Percentiles rank a stretch among this genome's conserved stretches.
These are phyloP conservation scores for Aspergillus clavatus DNA, from an alignment of 2,329 filamentous ascomycete species.

Conservation along the genomic window DNA sequence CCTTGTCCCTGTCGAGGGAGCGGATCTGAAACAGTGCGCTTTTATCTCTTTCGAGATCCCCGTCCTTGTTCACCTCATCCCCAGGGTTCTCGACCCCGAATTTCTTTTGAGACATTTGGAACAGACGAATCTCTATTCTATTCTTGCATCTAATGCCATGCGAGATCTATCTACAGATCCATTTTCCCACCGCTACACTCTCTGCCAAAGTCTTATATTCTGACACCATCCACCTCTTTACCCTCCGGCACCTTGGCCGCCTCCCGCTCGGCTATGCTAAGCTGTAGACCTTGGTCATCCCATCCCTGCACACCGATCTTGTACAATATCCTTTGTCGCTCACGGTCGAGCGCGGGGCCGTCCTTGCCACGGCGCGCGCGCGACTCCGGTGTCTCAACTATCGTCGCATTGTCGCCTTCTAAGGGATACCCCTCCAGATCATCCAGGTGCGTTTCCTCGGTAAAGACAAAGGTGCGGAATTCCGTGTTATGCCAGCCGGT, in stretches of 20 bases:
- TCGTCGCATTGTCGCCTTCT: conserved; percentile 37
- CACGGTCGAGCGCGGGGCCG: conserved; percentile 29
- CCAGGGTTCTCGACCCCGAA: too few relatives aligned
- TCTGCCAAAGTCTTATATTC: conserved; percentile 16
- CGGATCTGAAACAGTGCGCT: not conserved
- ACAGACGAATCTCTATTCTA: not conserved
- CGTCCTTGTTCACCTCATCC: not conserved
- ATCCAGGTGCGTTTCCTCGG: conserved; percentile 48
- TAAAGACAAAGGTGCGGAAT: conserved; percentile 63
- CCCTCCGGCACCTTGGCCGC: conserved; percentile 30
- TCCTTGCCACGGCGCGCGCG: conserved; percentile 38
- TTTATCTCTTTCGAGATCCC: not conserved
- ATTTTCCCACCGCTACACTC: not conserved
- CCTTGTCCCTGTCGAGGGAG: not conserved
- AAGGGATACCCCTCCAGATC: conserved; percentile 34
- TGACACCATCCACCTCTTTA: conserved; percentile 29
- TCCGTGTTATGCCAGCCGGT: conserved; percentile 74
- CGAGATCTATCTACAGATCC: not conserved
- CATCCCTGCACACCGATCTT: conserved; percentile 38
- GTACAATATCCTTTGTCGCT: conserved; percentile 38
- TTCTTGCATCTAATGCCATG: not conserved
- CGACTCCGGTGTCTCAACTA: conserved; percentile 41
- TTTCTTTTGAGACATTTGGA: not conserved
- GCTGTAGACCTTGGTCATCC: conserved; percentile 41
- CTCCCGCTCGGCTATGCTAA: conserved; percentile 33